Evolutionary conservation across 345 rosid genomes (phyloP), one percentile per base, ranked within the genome.

Genomic region (Eucalyptus sp.): DNA sequence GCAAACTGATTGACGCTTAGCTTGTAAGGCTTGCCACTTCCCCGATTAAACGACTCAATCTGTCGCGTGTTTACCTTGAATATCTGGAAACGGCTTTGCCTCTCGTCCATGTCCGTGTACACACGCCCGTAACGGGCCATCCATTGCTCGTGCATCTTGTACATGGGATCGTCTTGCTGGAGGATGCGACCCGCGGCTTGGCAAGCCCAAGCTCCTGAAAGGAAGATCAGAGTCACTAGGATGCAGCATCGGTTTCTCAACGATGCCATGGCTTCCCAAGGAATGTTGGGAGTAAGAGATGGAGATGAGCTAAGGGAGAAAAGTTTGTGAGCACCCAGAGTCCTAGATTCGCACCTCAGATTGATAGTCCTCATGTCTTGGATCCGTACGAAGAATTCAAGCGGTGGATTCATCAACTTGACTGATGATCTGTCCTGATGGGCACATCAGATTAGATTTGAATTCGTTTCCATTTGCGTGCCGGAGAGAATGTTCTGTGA

Each of bases 1-100:
- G 93, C 92, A 17, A 91, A 95, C 87, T 89, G 87, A 87, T 95
- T 93, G 87, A 92, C 18, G 31, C 91, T 89, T n/a, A 95, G 91
- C 91, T 90, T 92, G 88, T 92, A 93, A 13, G 92, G 86, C 41
- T 89, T 92, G 88, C 88, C 83, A 24, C 86, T 88, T 7, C 64
- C 91, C 25, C 50, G 49, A 48, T 92, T 93, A 51, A 91, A 91
- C 3, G 91, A 80, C 50, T 91, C 91, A 2, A 93, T 86, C 37
- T 5, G 33, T 24, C 68, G 90, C 0, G 90, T 90, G 33, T 92
- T 92, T 13, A 51, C 87, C 89, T 88, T 91, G 86, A 92, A 92
- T 54, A 91, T 91, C 51, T 66, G n/a, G 54, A 91, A 89, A 13
- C 91, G 89, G 46, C 22, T 89, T 29, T 86, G 89, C 54, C 86